Conservation (phyloP, 1,284 basidiomycete species). For the Trichosporon ovoides region DNA sequence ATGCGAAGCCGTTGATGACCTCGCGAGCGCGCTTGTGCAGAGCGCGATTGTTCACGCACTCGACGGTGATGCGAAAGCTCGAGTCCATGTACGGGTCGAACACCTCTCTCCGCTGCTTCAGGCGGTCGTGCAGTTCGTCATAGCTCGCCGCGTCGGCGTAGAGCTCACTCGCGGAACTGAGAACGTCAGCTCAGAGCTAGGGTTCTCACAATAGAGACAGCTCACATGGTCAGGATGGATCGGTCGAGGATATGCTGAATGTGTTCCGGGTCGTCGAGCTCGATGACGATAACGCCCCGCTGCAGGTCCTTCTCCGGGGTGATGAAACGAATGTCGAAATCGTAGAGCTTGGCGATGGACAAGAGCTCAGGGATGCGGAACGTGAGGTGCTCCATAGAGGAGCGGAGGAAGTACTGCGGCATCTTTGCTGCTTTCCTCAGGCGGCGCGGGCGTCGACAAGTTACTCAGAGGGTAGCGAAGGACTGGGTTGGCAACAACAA, state of each 20-base stretch:
- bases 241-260: constrained; percentile 67
- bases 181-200: neutral
- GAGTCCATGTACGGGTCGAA: constrained; percentile 64
- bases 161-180: constrained; percentile 69
- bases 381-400: constrained; percentile 70
- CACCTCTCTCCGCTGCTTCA: constrained; percentile 50
- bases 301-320: constrained; percentile 27
- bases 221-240: constrained; percentile 77
- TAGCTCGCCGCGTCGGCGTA: constrained; percentile 64
- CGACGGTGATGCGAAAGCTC: constrained; percentile 76
- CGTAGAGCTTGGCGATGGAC: constrained; percentile 37
- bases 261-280: constrained; percentile 65
- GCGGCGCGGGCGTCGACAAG: neutral
- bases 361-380: constrained; percentile 75
- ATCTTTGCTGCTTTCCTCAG: constrained; percentile 17
- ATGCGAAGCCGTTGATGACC: constrained; percentile 74
- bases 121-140: constrained; percentile 62
- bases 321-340: constrained; percentile 39
- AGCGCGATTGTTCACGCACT: constrained; percentile 57
- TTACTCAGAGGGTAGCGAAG: neutral
- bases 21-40: constrained; percentile 33
- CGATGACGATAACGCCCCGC: constrained; percentile 63
- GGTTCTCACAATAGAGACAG: constrained; percentile 14
- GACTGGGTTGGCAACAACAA: neutral
- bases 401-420: constrained; percentile 61